Conservation (phyloP, 1,284 basidiomycete genomes). For the Pseudozyma thailandica region DNA sequence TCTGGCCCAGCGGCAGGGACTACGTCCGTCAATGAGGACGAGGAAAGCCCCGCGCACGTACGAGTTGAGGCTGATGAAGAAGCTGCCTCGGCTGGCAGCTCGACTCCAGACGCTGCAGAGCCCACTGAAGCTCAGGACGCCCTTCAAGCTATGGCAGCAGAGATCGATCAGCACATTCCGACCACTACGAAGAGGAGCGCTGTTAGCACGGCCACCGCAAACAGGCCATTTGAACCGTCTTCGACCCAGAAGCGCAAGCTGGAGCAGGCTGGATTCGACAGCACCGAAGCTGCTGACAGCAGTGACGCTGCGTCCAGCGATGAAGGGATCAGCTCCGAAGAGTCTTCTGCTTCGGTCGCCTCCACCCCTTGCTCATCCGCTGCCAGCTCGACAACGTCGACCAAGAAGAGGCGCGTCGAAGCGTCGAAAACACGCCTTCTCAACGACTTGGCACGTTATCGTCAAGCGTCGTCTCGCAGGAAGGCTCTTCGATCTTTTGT, state of each 20-base stretch:
- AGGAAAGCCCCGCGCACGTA: no score
- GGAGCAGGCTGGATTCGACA: background rate
- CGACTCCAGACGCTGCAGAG: background rate
- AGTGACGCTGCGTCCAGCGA: background rate
- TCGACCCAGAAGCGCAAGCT: background rate
- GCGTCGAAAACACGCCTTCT: background rate
- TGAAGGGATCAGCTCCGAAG: background rate
- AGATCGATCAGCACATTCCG: no score
- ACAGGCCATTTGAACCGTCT: background rate
- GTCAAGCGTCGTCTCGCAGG: conserved; percentile 1
- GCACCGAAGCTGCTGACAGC: background rate
- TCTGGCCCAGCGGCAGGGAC: no score
- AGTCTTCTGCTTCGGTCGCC: background rate
- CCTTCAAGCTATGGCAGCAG: no score
- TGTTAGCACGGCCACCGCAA: no score
- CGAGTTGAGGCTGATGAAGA: no score
- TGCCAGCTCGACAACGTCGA: background rate
- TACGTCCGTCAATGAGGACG: background rate
- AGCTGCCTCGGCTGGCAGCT: background rate
- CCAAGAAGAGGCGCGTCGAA: conserved; percentile 15
- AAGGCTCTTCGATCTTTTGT: conserved; percentile 4
- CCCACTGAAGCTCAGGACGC: background rate
- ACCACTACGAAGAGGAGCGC: no score
- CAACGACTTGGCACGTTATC: background rate
- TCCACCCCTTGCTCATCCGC: conserved; percentile 1